Evolutionary conservation across 768 basidiomycete species (phyloP).

Genomic region (Amyloporia xantha): DNA sequence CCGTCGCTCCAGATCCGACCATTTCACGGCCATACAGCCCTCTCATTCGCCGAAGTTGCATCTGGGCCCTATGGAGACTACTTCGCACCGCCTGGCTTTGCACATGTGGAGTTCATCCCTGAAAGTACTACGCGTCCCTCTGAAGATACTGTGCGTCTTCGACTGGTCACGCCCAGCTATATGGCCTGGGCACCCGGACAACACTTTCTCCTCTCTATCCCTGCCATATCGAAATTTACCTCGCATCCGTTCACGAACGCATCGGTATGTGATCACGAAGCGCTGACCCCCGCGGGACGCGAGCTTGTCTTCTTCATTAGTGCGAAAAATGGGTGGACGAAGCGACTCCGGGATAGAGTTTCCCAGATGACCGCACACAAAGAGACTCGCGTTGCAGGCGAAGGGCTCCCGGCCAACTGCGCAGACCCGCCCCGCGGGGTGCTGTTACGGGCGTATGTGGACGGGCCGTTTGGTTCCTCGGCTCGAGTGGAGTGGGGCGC

Average conservation of each 20-base stretch:
- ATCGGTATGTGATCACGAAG: constrained; percentile 49
- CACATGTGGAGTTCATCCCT: constrained; percentile 58
- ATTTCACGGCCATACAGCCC: not conserved
- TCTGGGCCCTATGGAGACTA: constrained; percentile 20
- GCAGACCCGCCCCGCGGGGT: constrained; percentile 39
- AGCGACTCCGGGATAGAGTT: constrained; percentile 55
- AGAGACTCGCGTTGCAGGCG: constrained; percentile 21
- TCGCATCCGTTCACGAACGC: constrained; percentile 73
- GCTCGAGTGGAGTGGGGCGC: constrained; percentile 51
- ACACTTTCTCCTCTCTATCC: constrained; percentile 64
- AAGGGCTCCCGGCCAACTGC: constrained; percentile 25
- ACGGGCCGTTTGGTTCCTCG: constrained; percentile 66
- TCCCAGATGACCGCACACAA: constrained; percentile 27
- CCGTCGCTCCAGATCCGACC: constrained; percentile 1
- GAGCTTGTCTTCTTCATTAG: constrained; percentile 63
- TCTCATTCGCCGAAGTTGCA: constrained; percentile 8
- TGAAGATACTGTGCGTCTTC: constrained; percentile 64
- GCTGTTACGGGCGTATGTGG: constrained; percentile 50
- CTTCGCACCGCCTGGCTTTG: constrained; percentile 59
- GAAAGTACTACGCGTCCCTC: no score
- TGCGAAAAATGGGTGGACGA: constrained; percentile 64
- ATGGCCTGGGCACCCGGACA: constrained; percentile 74
- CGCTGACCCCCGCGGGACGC: constrained; percentile 38
- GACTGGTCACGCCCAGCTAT: constrained; percentile 48
- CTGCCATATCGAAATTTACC: constrained; percentile 52